Conservation (phyloP, 164 flowering plant genomes). For the Vitis rotundifolia region DNA sequence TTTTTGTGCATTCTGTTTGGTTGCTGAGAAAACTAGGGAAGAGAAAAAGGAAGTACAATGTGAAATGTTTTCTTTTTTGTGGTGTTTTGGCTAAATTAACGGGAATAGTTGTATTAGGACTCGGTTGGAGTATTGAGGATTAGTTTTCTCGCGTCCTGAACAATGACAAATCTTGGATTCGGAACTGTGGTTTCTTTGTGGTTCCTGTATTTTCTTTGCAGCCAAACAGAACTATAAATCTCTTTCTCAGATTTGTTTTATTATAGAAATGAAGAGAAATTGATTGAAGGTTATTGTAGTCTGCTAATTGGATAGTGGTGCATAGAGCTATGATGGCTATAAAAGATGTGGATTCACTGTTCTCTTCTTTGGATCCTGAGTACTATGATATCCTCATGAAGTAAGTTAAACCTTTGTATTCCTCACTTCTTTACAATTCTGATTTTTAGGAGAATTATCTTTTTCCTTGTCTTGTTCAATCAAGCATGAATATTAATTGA, state of each 20-base stretch:
- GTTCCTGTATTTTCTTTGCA: neutral
- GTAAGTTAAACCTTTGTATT: slow-evolving; percentile 37
- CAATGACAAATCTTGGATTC: neutral
- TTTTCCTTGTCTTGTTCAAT: neutral
- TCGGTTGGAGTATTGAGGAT: too few relatives aligned
- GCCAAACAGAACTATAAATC: neutral
- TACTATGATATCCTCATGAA: slow-evolving; percentile 97
- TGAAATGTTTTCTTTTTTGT: too few relatives aligned
- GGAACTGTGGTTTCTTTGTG: slow-evolving; percentile 1
- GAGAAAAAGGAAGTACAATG: too few relatives aligned
- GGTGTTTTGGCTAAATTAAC: too few relatives aligned
- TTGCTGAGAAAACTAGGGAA: too few relatives aligned
- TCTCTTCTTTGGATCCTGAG: slow-evolving; percentile 84
- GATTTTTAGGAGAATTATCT: neutral
- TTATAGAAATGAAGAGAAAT: slow-evolving; percentile 6
- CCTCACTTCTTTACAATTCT: neutral
- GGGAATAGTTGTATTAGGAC: too few relatives aligned
- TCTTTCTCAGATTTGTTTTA: neutral
- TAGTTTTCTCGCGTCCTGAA: too few relatives aligned
- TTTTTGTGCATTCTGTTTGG: neutral
- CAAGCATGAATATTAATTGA: neutral
- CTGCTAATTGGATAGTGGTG: slow-evolving; percentile 96
- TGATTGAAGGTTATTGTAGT: slow-evolving; percentile 40
- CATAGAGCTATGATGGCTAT: slow-evolving; percentile 94
- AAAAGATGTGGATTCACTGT: slow-evolving; percentile 83